Evolutionary conservation across 1,139 yeast genomes (phyloP), one percentile per base, ranked within the genome.

Genomic region (Casaregolazyma lundiana): DNA sequence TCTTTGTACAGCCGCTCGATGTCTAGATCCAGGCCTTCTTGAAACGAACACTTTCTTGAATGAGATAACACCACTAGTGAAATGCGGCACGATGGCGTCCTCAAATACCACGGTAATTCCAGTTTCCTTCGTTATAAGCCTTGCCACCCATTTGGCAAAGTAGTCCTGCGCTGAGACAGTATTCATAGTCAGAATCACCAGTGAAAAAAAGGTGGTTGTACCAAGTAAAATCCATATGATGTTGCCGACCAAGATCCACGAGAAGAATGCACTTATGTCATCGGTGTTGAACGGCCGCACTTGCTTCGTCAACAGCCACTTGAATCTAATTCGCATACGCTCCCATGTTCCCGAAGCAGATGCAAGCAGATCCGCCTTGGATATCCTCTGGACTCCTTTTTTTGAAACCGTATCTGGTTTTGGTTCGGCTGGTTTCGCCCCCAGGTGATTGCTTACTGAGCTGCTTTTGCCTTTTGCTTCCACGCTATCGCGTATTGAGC

Each of bases 31-130:
- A 0, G 98, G 98, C 48, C 97, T 72, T 57, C 86, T 75, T 47
- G 95, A 85, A 1, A 90, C 92, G 63, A 84, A 84, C 46, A 95
- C 95, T 56, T 89, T 87, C 50, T 81, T 78, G 64, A 92, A 85
- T 37, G 84, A 78, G 47, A 92, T 87, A 54, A 80, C 83, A 1
- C 97, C 95, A 55, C 85, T 89, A 41, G 82, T 76, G 97, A 97
- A 90, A 45, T 89, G 89, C 0, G 97, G 97, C 3, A 89, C 95
- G 50, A 90, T 86, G 2, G 98, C 98, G 61, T 80, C 84, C 61
- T 92, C 98, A 61, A 92, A 92, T 1, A 88, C 81, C 9, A 92
- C 96, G 0, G 85, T 81, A 55, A 90, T 68, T n/a, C 89, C 87
- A 1, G 95, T 81, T 58, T 89, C 92, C 54, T 78, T 78, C 11